These are phyloP conservation scores for Quercus parvula DNA, from an alignment of 306 rosid genomes.

Conservation along the genomic window DNA sequence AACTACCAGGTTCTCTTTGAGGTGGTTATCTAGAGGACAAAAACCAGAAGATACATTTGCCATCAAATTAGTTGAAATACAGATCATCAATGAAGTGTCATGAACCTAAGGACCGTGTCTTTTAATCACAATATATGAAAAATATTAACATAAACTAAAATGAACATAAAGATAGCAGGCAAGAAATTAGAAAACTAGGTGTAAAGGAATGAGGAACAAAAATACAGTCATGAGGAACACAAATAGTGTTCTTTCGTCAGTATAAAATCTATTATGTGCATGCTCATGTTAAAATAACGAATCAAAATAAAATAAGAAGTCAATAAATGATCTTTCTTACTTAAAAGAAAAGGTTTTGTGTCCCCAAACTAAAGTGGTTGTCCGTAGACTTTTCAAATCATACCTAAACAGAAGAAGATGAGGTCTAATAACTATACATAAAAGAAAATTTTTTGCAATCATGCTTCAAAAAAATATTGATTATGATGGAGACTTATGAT, in stretches of 20 bases:
- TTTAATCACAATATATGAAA: neutral
- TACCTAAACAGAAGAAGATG: neutral
- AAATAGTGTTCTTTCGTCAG: neutral
- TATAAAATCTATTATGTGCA: neutral
- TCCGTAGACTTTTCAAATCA: neutral
- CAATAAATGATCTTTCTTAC: neutral
- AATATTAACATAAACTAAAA: neutral
- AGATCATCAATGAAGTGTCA: neutral
- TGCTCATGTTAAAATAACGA: neutral
- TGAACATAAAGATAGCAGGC: neutral
- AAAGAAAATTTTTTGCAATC: neutral
- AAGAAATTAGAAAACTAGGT: neutral
- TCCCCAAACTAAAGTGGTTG: neutral
- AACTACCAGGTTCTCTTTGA: neutral
- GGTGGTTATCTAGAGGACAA: neutral
- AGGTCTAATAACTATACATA: conserved; percentile 3
- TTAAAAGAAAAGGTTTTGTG: neutral
- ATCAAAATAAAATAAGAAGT: neutral
- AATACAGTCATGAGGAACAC: neutral
- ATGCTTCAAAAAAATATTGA: neutral
- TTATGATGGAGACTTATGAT: neutral
- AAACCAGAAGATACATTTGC: neutral
- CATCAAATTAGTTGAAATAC: neutral
- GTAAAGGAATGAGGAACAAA: neutral
- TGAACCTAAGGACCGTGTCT: neutral